Conservation (phyloP, 176 grass and related monocot genomes). For the Cenchrus americanus region DNA sequence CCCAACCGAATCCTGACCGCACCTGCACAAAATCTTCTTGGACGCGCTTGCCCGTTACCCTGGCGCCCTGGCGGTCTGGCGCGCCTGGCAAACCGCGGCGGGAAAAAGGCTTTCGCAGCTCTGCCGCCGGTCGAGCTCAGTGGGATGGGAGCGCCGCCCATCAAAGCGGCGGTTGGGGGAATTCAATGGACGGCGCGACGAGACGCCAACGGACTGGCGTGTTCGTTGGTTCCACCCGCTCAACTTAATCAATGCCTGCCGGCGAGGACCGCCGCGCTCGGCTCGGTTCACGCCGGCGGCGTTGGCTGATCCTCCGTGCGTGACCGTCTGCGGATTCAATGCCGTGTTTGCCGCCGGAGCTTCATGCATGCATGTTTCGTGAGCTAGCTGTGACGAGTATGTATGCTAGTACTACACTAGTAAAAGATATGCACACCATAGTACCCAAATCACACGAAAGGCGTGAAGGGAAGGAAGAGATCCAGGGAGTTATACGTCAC, state of each 20-base stretch:
- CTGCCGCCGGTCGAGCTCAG: not conserved
- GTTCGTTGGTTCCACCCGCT: not conserved
- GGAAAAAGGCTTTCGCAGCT: not conserved
- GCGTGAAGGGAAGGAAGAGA: not conserved
- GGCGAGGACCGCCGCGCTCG: not conserved
- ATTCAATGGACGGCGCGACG: constrained; percentile 17
- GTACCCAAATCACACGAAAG: not conserved
- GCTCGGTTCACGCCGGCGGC: not conserved
- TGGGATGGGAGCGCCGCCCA: constrained; percentile 3
- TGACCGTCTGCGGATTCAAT: not conserved
- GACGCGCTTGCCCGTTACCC: not conserved
- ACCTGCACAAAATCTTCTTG: not conserved
- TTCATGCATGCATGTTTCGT: not conserved
- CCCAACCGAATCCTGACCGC: not conserved
- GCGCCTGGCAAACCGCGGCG: not conserved
- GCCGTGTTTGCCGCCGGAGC: not conserved
- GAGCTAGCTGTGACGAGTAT: not conserved
- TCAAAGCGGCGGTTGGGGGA: constrained; percentile 10
- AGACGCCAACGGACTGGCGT: not conserved
- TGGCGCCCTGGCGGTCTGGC: not conserved
- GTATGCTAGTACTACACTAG: too few relatives aligned
- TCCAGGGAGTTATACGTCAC: not conserved
- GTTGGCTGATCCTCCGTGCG: not conserved
- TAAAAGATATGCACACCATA: not conserved
- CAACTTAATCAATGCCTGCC: not conserved